Evolutionary conservation across 805 yeast species (phyloP).

Genomic region (Lipomyces kockii): DNA sequence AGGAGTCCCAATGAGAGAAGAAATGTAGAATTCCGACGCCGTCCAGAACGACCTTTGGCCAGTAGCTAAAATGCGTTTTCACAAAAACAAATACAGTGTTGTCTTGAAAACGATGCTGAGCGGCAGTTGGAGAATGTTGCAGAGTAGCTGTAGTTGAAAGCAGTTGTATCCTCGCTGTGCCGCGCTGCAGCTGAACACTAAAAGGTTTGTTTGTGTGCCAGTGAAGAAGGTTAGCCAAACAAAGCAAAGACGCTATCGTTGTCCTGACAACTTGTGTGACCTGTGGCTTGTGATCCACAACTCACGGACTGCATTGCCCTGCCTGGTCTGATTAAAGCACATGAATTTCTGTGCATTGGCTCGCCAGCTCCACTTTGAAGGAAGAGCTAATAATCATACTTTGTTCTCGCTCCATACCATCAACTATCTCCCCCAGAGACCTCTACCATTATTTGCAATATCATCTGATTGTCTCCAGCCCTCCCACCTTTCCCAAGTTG

Average conservation of each 20-base stretch:
- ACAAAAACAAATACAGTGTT: neutral
- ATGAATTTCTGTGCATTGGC: neutral
- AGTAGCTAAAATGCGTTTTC: neutral
- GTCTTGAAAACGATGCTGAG: neutral
- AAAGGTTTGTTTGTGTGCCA: neutral
- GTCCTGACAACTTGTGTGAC: neutral
- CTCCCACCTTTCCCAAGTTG: neutral
- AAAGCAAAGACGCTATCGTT: neutral
- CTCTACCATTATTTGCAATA: neutral
- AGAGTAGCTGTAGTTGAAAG: neutral
- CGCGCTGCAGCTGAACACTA: neutral
- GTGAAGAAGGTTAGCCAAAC: neutral
- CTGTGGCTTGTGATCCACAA: neutral
- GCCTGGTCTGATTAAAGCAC: neutral
- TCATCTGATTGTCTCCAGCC: neutral
- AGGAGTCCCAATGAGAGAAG: neutral
- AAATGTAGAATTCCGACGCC: neutral
- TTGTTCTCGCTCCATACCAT: neutral
- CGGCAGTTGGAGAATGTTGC: neutral
- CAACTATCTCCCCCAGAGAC: neutral
- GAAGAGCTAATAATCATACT: neutral
- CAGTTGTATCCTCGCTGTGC: neutral
- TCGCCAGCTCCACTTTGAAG: neutral
- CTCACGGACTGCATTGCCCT: neutral
- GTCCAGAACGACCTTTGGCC: neutral